Conservation (phyloP, 305 asterid genomes). For the Fraxinus albicans region DNA sequence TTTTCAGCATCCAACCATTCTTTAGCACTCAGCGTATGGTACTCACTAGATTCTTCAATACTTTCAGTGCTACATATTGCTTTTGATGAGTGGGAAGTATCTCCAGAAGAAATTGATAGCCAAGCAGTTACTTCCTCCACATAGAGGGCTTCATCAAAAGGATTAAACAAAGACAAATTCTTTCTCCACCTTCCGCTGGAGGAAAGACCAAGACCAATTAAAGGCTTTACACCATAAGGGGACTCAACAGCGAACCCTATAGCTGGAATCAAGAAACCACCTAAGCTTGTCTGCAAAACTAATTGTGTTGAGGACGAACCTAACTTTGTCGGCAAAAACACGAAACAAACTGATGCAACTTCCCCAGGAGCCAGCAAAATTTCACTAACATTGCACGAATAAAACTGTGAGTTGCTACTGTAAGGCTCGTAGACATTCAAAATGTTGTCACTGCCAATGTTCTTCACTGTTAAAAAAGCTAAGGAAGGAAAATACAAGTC, state of each 20-base stretch:
- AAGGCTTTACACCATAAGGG: conserved; percentile 57
- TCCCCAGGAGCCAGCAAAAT: conserved; percentile 73
- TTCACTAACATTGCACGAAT: conserved; percentile 73
- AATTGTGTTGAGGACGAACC: conserved; percentile 67
- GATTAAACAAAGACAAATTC: conserved; percentile 75
- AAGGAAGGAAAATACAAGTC: conserved; percentile 56
- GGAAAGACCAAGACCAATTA: conserved; percentile 48
- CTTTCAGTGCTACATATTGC: conserved; percentile 44
- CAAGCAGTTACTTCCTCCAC: conserved; percentile 78
- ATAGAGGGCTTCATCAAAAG: conserved; percentile 63
- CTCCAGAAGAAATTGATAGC: conserved; percentile 64
- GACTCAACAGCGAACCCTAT: conserved; percentile 75
- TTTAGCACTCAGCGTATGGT: conserved; percentile 32
- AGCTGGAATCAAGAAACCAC: conserved; percentile 79
- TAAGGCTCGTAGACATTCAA: conserved; percentile 60
- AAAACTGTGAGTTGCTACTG: conserved; percentile 76
- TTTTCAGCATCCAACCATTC: conserved; percentile 57
- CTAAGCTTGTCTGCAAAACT: conserved; percentile 80
- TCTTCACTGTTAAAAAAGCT: conserved; percentile 58
- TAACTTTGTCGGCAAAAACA: conserved; percentile 58
- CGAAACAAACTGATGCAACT: conserved; percentile 56
- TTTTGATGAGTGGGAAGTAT: conserved; percentile 44
- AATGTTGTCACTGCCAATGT: conserved; percentile 43
- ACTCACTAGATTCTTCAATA: conserved; percentile 35
- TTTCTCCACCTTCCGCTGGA: conserved; percentile 70